Evolutionary conservation across 2,329 filamentous ascomycete species (phyloP), one percentile per base, ranked within the genome.

Genomic region (Fusarium sp.): DNA sequence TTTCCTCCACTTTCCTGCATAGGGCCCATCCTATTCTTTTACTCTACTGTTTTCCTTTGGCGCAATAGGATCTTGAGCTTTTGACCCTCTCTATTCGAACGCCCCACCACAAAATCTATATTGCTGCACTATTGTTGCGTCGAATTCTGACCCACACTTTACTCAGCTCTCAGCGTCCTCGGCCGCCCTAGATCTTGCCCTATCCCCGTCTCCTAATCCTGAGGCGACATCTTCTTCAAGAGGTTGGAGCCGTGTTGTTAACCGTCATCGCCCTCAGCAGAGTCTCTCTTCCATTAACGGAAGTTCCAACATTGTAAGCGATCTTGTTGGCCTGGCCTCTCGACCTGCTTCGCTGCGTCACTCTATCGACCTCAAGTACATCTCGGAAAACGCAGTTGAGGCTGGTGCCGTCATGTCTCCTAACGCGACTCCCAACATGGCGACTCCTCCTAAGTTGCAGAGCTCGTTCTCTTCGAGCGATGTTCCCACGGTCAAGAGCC

Each of bases 391-490:
- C 69, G 74, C 80, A 6, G 73, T 80, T 20, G 85, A 86, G 50
- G 73, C 77, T 14, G 68, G 77, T 42, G 74, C 75, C 41, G 78
- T 82, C 52, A 83, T 86, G 68, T 81, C 86, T 32, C 83, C 88
- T 5, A 81, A 87, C 18, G 80, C 82, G 30, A 87, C 79, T 62
- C 85, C 87, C 65, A 81, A 81, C 65, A 87, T 92, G 79, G 85
- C 88, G 30, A 88, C 89, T 57, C 89, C 92, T 38, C 90, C 91
- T 33, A 94, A 93, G 84, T 82, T 97, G 63, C 93, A 95, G 81
- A 91, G 92, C 46, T 98, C 95, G 0, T 98, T 93, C 83, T 98
- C 96, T 13, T 90, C 93, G 58, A 96, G 92, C 80, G 95, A 98
- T 77, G 87, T 98, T 23, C 93, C 94, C 7, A 97, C 94, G 11